Evolutionary conservation across 345 rosid genomes (phyloP).

Genomic region (Fremontodendron californicum): DNA sequence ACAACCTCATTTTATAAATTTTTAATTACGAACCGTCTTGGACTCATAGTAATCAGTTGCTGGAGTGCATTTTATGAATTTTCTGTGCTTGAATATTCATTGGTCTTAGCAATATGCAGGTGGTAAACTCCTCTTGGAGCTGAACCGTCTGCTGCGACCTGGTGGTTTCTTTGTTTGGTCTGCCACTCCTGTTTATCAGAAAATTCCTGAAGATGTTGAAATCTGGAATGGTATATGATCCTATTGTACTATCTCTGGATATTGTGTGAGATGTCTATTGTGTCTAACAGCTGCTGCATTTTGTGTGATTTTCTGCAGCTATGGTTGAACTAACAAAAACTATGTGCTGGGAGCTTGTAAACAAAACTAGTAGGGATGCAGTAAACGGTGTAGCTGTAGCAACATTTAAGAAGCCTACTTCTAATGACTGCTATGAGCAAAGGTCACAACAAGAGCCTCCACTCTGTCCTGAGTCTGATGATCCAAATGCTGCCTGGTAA

Average conservation of each 20-base stretch:
- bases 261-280: conserved; percentile 14
- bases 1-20: background rate
- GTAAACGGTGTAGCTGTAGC: conserved; percentile 78
- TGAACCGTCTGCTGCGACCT: conserved; percentile 82
- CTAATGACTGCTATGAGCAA: conserved; percentile 73
- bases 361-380: conserved; percentile 56
- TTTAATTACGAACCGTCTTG: background rate
- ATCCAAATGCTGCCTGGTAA: conserved; percentile 92
- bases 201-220: conserved; percentile 65
- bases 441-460: conserved; percentile 74
- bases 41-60: background rate
- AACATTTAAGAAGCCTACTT: conserved; percentile 67
- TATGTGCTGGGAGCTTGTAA: conserved; percentile 89
- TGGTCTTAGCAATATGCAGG: conserved; percentile 38
- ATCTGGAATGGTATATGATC: conserved; percentile 78
- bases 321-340: conserved; percentile 69
- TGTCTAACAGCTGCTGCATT: conserved; percentile 21
- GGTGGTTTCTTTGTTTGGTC: conserved; percentile 98
- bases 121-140: conserved; percentile 88
- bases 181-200: conserved; percentile 92
- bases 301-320: conserved; percentile 49
- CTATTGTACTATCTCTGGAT: conserved; percentile 1
- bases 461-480: conserved; percentile 68
- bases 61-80: background rate
- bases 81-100: background rate